Base-by-base conservation (phyloP, 805 yeast genomes). In the Cyberlindnera nakhonratchasimensis region DNA sequence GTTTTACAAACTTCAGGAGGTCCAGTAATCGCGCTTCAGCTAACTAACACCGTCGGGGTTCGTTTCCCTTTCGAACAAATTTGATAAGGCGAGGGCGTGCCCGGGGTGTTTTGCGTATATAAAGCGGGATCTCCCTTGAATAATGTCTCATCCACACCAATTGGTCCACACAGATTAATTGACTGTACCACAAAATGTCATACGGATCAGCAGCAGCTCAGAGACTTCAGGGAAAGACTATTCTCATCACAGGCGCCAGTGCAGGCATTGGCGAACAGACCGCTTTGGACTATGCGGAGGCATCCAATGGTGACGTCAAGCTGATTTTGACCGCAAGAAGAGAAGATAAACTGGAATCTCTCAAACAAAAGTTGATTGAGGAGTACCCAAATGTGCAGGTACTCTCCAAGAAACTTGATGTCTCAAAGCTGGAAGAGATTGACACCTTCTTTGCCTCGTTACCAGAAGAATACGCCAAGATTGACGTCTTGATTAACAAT, bases 201-300 rank as follows among this genome's bases (percentile, higher is more conserved):
- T 78, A 71, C 66, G 90, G 90, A 52, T 48, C 72, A 37, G 75
- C 71, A 54, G 93, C 96, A 43, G 88, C 90, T 37, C 79, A 82
- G 62, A 77, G 97, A 63, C 69, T 91, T 25, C 80, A 82, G 25
- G 84, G 83, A 34, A 90, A 91, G 60, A 79, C 79, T 19, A 73
- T 87, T 14, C 74, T 91, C 29, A 82, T 91, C 57, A 87, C 98
- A 16, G 98, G 98, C 48, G 98, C 97, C 11, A 86, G 96, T 29
- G 81, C 96, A 8, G 98, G 99, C 41, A 91, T 91, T 56, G 99
- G 98, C 16, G 80, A 79, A 53, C 91, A 95, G 42, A 89, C 96
- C 13, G 98, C 97, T 13, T 64, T 72, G 37, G 96, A 90, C 60
- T 80, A 87, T 52, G 93, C 96, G 24, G 80, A 59, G 26, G 86